Conservation (phyloP, 768 basidiomycete species). For the Suillus lakei region DNA sequence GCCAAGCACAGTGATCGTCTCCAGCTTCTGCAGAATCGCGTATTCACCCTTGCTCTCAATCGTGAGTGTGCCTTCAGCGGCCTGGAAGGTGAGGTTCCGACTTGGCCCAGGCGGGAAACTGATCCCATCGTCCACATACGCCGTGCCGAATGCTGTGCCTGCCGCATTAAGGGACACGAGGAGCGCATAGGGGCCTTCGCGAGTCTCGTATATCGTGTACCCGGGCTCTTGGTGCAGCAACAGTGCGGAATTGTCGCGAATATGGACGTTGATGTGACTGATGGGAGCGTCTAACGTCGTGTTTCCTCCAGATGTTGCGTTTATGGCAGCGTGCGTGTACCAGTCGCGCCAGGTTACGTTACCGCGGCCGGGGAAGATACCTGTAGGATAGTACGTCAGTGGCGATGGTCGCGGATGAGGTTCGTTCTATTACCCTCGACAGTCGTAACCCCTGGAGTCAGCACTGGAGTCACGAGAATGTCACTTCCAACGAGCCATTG, state of each 20-base stretch:
- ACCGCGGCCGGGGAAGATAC: conserved; percentile 68
- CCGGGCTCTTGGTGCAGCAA: conserved; percentile 65
- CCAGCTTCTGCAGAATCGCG: conserved; percentile 48
- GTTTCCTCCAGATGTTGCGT: conserved; percentile 44
- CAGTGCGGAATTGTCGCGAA: conserved; percentile 70
- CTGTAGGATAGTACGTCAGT: conserved; percentile 33
- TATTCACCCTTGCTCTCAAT: conserved; percentile 43
- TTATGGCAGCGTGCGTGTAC: conserved; percentile 66
- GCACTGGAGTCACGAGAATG: conserved; percentile 78
- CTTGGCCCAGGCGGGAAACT: conserved; percentile 60
- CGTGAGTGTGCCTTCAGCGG: conserved; percentile 36
- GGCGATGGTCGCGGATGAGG: background rate
- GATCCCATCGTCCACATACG: conserved; percentile 75
- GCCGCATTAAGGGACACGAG: conserved; percentile 57
- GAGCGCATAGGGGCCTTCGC: conserved; percentile 62
- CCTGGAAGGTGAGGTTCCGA: conserved; percentile 50
- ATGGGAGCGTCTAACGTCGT: conserved; percentile 69
- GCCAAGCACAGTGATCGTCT: conserved; percentile 63
- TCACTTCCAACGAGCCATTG: conserved; percentile 77
- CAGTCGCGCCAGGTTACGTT: conserved; percentile 70
- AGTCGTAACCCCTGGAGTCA: conserved; percentile 66
- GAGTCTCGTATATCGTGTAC: conserved; percentile 73
- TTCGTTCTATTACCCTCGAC: conserved; percentile 56
- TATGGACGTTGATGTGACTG: conserved; percentile 75
- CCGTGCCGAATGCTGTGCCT: conserved; percentile 59